These are phyloP conservation scores for Anethum foeniculum DNA, from an alignment of 140 eudicot genomes.

Conservation along the genomic window DNA sequence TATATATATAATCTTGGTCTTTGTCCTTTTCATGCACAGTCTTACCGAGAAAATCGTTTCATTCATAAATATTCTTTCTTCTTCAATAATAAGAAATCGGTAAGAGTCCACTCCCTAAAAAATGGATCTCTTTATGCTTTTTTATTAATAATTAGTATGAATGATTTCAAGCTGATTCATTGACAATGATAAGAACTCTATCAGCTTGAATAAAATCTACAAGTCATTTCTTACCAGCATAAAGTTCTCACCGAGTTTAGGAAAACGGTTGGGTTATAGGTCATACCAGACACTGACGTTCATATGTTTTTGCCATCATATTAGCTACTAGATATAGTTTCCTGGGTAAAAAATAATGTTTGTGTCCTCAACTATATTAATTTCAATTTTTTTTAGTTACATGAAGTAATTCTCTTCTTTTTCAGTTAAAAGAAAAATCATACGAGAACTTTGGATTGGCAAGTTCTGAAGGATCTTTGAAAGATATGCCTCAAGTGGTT, in stretches of 20 bases:
- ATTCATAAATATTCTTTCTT: not conserved
- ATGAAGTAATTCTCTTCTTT: constrained; percentile 1
- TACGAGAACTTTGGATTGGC: constrained; percentile 38
- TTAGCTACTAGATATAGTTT: not conserved
- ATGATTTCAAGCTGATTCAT: not conserved
- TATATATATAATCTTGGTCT: not conserved
- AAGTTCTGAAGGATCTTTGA: constrained; percentile 44
- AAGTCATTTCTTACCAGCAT: not conserved
- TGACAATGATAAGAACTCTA: not conserved
- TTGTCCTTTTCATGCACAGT: not conserved
- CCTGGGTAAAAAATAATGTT: not conserved
- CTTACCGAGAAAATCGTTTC: not conserved
- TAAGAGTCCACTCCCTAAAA: not conserved
- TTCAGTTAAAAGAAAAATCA: constrained; percentile 76
- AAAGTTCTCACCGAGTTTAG: not conserved
- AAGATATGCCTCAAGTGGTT: constrained; percentile 32
- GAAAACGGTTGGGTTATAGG: not conserved
- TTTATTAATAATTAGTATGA: not conserved
- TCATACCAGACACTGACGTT: no score
- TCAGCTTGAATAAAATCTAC: not conserved
- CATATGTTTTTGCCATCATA: not conserved
- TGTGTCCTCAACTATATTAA: constrained; percentile 45
- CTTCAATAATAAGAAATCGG: not conserved
- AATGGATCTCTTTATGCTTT: not conserved
- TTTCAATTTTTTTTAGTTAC: not conserved